These are phyloP conservation scores for Curvularia verruculosa DNA, from an alignment of 2,329 filamentous ascomycete species.

Conservation along the genomic window DNA sequence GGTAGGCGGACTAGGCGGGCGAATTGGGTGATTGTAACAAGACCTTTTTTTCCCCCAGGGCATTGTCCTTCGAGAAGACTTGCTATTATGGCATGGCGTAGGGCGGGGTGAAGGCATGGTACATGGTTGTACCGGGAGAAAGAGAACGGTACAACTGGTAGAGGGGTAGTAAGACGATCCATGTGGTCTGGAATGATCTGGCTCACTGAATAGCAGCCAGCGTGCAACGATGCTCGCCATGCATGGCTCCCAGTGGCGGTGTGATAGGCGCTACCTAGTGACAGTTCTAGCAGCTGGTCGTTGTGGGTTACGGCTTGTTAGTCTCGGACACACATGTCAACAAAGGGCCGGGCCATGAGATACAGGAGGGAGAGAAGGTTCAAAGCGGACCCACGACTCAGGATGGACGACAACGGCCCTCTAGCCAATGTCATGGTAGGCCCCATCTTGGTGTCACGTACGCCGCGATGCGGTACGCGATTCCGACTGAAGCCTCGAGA, in stretches of 20 bases:
- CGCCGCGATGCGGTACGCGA: slow-evolving; percentile 26
- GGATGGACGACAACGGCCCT: slow-evolving; percentile 12
- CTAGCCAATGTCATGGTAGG: slow-evolving; percentile 18
- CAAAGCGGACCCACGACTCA: slow-evolving; percentile 18
- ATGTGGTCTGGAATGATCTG: slow-evolving; percentile 33
- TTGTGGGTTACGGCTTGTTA: slow-evolving; percentile 14
- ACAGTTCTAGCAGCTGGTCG: slow-evolving; percentile 23
- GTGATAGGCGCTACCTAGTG: slow-evolving; percentile 20
- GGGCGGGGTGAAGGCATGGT: slow-evolving; percentile 4
- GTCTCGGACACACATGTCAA: slow-evolving; percentile 25
- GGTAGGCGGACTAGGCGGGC: slow-evolving; percentile 7
- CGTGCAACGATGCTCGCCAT: slow-evolving; percentile 24
- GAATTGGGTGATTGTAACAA: slow-evolving; percentile 33
- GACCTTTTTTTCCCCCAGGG: slow-evolving; percentile 28
- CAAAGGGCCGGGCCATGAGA: slow-evolving; percentile 23
- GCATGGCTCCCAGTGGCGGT: slow-evolving; percentile 25
- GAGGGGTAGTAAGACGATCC: slow-evolving; percentile 14
- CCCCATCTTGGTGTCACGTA: slow-evolving; percentile 10
- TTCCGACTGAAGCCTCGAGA: slow-evolving; percentile 20
- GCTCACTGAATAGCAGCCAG: slow-evolving; percentile 3
- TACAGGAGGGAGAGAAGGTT: slow-evolving; percentile 5
- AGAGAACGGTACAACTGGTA: slow-evolving; percentile 7
- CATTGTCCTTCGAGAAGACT: slow-evolving; percentile 37
- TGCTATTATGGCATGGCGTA: slow-evolving; percentile 14
- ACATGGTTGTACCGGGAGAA: slow-evolving; percentile 15